Evolutionary conservation across 2,329 filamentous ascomycete genomes (phyloP).

Genomic region (Phoma sp.): DNA sequence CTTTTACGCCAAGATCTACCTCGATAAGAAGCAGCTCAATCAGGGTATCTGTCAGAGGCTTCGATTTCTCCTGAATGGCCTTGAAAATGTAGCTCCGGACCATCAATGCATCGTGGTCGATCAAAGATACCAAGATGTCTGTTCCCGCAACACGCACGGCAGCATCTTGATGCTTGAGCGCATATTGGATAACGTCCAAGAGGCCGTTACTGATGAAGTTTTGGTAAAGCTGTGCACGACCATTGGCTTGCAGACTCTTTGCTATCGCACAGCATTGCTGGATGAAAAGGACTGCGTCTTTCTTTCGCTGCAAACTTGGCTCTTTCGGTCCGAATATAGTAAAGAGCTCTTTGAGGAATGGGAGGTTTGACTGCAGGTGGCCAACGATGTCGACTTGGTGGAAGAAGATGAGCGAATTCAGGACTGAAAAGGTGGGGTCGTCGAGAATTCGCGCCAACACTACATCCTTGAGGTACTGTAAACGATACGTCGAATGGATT

Average conservation of each 20-base stretch:
- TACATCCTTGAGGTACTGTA: slow-evolving; percentile 98
- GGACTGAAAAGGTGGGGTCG: slow-evolving; percentile 94
- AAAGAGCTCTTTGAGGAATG: slow-evolving; percentile 85
- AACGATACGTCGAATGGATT: slow-evolving; percentile 93
- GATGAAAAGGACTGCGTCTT: slow-evolving; percentile 94
- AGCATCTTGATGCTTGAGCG: slow-evolving; percentile 82
- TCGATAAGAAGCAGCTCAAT: slow-evolving; percentile 92
- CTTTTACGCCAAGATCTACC: slow-evolving; percentile 91
- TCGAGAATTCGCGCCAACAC: slow-evolving; percentile 94
- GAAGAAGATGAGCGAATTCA: slow-evolving; percentile 98
- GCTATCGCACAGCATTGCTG: slow-evolving; percentile 94
- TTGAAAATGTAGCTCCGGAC: slow-evolving; percentile 92
- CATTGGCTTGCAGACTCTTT: slow-evolving; percentile 88
- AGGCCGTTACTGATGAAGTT: slow-evolving; percentile 90
- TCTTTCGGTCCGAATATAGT: slow-evolving; percentile 76
- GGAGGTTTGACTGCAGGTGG: slow-evolving; percentile 81
- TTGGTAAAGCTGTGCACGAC: slow-evolving; percentile 80
- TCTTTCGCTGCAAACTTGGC: slow-evolving; percentile 73
- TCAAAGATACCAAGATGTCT: slow-evolving; percentile 89
- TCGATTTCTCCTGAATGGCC: slow-evolving; percentile 84
- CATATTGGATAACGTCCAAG: slow-evolving; percentile 88
- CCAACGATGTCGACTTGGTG: slow-evolving; percentile 98
- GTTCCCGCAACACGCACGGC: slow-evolving; percentile 88
- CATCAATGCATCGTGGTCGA: slow-evolving; percentile 94
- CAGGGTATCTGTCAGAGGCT: slow-evolving; percentile 85